These are phyloP conservation scores for Davidsoniella eucalypti DNA, from an alignment of 2,329 filamentous ascomycete genomes.

Conservation along the genomic window DNA sequence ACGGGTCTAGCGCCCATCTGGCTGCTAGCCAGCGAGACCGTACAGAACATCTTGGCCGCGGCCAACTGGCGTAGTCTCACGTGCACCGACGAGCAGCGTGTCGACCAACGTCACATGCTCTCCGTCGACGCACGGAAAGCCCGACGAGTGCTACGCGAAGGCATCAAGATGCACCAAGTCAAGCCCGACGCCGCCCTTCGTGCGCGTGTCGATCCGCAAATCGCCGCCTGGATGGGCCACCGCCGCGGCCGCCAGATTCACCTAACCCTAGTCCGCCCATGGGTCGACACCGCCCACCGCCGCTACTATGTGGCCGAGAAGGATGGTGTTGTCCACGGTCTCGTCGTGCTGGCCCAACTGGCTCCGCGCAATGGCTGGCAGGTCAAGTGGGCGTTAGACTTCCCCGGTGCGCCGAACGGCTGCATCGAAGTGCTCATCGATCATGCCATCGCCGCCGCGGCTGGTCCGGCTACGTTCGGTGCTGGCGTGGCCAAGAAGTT, in stretches of 20 bases:
- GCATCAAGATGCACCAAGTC: conserved; percentile 63
- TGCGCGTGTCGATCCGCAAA: conserved; percentile 51
- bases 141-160: conserved; percentile 64
- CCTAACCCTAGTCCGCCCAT: conserved; percentile 75
- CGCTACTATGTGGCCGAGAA: conserved; percentile 73
- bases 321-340: conserved; percentile 53
- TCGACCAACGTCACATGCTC: conserved; percentile 49
- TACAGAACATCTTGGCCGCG: conserved; percentile 65
- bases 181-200: conserved; percentile 53
- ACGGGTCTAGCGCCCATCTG: conserved; percentile 62
- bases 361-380: conserved; percentile 74
- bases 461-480: conserved; percentile 61
- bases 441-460: conserved; percentile 39
- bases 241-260: conserved; percentile 79
- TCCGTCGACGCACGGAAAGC: conserved; percentile 53
- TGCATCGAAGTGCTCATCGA: conserved; percentile 74
- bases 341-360: conserved; percentile 73
- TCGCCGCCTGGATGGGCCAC: conserved; percentile 62
- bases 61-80: conserved; percentile 80
- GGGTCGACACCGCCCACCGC: conserved; percentile 68
- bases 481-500: conserved; percentile 62
- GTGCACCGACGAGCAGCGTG: conserved; percentile 75
- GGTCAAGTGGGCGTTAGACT: conserved; percentile 91
- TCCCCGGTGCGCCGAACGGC: conserved; percentile 71
- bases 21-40: conserved; percentile 67